These are phyloP conservation scores for Aspergillus sp. DNA, from an alignment of 2,329 filamentous ascomycete species.

Conservation along the genomic window DNA sequence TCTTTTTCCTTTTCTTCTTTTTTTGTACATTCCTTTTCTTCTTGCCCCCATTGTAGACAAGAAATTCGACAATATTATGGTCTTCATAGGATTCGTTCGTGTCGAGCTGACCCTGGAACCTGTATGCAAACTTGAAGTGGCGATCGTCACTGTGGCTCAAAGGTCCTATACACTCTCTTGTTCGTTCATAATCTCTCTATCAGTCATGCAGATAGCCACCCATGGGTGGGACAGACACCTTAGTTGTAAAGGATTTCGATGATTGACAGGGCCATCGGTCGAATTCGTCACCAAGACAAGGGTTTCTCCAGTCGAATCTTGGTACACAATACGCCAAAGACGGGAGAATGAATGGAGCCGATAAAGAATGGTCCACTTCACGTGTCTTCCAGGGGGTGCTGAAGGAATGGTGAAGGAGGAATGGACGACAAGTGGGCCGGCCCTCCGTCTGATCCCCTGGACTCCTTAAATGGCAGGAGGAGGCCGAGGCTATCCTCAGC, in stretches of 20 bases:
- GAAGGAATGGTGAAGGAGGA: conserved; percentile 1
- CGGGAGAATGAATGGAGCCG: conserved; percentile 20
- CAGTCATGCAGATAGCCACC: conserved; percentile 13
- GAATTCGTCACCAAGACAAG: conserved; percentile 16
- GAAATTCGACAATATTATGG: not conserved
- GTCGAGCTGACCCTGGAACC: not conserved
- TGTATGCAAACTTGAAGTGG: conserved; percentile 1
- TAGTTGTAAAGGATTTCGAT: not conserved
- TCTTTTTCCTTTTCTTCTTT: too few relatives aligned
- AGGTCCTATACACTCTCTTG: conserved; percentile 5
- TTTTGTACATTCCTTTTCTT: too few relatives aligned
- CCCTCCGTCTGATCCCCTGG: conserved; percentile 1
- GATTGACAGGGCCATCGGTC: conserved; percentile 12
- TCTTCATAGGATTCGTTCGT: not conserved
- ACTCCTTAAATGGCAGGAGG: conserved; percentile 15
- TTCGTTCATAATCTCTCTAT: conserved; percentile 13
- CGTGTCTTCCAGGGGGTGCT: conserved; percentile 13
- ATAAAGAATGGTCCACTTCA: conserved; percentile 19
- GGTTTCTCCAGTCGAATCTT: conserved; percentile 25
- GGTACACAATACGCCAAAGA: conserved; percentile 20
- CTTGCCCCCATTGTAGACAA: not conserved
- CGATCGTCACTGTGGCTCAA: conserved; percentile 9
- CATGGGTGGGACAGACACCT: conserved; percentile 1
- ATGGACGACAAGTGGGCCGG: not conserved
- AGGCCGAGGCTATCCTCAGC: conserved; percentile 3